Base-by-base conservation (phyloP, 2,329 filamentous ascomycete species). In the Cercospora zeae-maydis region DNA sequence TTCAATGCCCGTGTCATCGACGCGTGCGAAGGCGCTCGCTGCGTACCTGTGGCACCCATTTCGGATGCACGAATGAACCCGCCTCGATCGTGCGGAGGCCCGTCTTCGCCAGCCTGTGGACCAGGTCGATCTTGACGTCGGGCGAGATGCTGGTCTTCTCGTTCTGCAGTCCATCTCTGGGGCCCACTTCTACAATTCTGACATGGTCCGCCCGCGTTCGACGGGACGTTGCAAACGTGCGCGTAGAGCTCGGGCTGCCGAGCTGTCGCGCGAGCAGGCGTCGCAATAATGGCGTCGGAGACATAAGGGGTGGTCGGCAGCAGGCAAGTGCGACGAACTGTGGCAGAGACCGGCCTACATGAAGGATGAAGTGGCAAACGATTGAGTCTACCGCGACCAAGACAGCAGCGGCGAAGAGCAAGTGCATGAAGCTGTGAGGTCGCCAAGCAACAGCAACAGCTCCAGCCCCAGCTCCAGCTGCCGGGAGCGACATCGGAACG, bases 121-220 rank as follows among this genome's bases (percentile, higher is more conserved):
- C 89, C 58, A 96, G 77, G 68, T 92, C 86, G 60, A 93, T 84
- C 76, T 96, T 96, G 2, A 87, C 92, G 6, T 82, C 80, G 10
- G 91, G 79, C 0, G 90, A 81, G 66, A 96, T 88, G 30, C 81
- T 81, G 66, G 81, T 84, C 78, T 89, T 90, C 79, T 95, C 90
- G 73, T 95, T 96, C 75, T 96, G 91, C 58, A 96, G 78, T n/a
- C 91, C 91, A 79, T 96, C 91, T 67, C 91, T 83, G 34, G 91
- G 91, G 4, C 72, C 91, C 66, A 96, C 91, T 79, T 96, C 91
- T 65, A 95, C 88, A 39, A 96, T 87, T 42, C 82, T 78, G 39
- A 85, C 80, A 66, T 78, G 74, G 68, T 82, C 79, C 57, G 73
- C 70, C 42, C 62, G 66, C 30, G 66, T 57, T 62, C 66, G 66